Conservation (phyloP, 2,329 filamentous ascomycete genomes). For the Tolypocladium guangdongense region DNA sequence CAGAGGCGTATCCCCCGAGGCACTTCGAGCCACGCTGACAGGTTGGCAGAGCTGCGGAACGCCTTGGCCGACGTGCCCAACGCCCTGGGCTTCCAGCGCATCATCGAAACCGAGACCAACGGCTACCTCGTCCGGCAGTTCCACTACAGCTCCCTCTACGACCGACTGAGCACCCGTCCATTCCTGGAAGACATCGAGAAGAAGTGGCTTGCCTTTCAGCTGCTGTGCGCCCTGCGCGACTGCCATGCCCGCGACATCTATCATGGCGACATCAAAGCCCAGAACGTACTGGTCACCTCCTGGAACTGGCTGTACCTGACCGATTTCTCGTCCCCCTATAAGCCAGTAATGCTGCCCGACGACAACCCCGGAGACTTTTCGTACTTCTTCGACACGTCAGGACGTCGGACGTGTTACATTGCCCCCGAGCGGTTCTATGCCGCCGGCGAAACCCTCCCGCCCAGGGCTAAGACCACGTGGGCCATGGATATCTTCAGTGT, state of each 20-base stretch:
- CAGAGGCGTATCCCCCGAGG: neutral
- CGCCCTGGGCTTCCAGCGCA: slow-evolving; percentile 78
- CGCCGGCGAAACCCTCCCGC: slow-evolving; percentile 53
- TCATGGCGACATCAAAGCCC: slow-evolving; percentile 97
- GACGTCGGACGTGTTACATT: slow-evolving; percentile 84
- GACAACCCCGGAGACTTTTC: slow-evolving; percentile 97
- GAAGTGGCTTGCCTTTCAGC: slow-evolving; percentile 95
- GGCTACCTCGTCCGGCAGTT: slow-evolving; percentile 92
- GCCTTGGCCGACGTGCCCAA: slow-evolving; percentile 77
- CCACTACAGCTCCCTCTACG: slow-evolving; percentile 92
- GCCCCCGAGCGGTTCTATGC: slow-evolving; percentile 86
- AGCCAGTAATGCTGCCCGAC: slow-evolving; percentile 85
- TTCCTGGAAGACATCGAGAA: slow-evolving; percentile 97
- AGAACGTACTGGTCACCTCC: slow-evolving; percentile 92
- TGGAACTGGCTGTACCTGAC: slow-evolving; percentile 99
- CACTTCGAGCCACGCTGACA: neutral
- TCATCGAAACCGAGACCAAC: slow-evolving; percentile 83
- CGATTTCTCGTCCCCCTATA: slow-evolving; percentile 95
- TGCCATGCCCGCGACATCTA: slow-evolving; percentile 83
- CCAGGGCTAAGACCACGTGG: slow-evolving; percentile 57
- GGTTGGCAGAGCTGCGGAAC: slow-evolving; percentile 59
- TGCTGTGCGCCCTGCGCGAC: slow-evolving; percentile 84
- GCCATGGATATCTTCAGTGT: slow-evolving; percentile 98
- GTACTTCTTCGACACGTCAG: slow-evolving; percentile 93
- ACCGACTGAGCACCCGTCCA: slow-evolving; percentile 89